phyloP scores from a whole-genome alignment of 2,329 filamentous ascomycete species.

The Ascochyta rabiei region DNA sequence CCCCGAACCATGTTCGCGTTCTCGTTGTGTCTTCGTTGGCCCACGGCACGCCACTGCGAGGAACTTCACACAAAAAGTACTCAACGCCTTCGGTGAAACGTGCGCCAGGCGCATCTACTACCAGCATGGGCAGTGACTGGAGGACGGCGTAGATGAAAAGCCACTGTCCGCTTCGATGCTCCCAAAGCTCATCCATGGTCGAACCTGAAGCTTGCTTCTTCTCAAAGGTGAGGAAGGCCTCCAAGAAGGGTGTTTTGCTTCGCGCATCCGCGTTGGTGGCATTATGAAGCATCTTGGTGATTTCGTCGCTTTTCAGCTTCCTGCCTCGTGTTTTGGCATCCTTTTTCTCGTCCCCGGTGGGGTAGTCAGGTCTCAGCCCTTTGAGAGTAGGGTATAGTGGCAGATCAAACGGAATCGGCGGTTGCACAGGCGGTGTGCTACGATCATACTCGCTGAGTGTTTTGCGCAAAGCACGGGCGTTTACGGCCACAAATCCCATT shows the following conservation, averaged over 20 bases:
- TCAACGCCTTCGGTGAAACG: slow-evolving; percentile 74
- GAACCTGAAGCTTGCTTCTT: slow-evolving; percentile 69
- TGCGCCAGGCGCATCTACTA: slow-evolving; percentile 75
- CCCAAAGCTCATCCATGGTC: slow-evolving; percentile 68
- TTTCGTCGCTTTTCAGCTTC: slow-evolving; percentile 79
- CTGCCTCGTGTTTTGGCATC: slow-evolving; percentile 73
- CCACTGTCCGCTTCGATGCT: slow-evolving; percentile 79
- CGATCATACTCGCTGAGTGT: slow-evolving; percentile 88
- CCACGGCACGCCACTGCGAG: slow-evolving; percentile 76
- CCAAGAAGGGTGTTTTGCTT: slow-evolving; percentile 66
- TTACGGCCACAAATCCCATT: slow-evolving; percentile 62
- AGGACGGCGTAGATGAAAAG: slow-evolving; percentile 80
- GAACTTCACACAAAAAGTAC: slow-evolving; percentile 80
- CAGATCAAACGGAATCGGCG: slow-evolving; percentile 88
- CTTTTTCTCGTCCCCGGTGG: slow-evolving; percentile 71
- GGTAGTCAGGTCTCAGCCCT: slow-evolving; percentile 68
- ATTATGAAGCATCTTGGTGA: slow-evolving; percentile 75
- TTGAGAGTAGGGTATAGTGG: slow-evolving; percentile 76
- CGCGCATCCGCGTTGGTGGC: slow-evolving; percentile 80
- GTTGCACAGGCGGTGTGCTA: slow-evolving; percentile 85
- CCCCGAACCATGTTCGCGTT: slow-evolving; percentile 73
- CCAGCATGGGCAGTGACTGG: slow-evolving; percentile 77
- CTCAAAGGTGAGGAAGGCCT: slow-evolving; percentile 74
- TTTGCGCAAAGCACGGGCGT: slow-evolving; percentile 71
- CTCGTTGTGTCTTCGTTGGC: slow-evolving; percentile 63